Evolutionary conservation across 495 filamentous ascomycete genomes (phyloP).

Genomic region (Penicillium malachiteum): DNA sequence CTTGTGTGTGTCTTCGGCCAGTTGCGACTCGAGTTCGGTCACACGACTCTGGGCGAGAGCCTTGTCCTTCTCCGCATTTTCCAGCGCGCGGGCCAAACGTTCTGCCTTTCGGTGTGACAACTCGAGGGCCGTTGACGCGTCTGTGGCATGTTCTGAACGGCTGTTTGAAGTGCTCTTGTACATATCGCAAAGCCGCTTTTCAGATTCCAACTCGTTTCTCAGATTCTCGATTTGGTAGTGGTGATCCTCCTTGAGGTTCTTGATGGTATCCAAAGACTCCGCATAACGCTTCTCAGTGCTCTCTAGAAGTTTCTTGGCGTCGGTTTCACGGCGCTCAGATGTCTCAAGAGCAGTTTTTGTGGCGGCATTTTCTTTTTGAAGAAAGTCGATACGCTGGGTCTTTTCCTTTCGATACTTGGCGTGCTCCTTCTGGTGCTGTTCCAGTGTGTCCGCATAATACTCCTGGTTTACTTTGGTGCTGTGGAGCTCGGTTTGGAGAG

Average conservation of each 20-base stretch:
- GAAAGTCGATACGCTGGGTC: conserved; percentile 75
- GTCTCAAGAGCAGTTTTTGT: conserved; percentile 70
- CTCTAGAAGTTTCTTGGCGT: conserved; percentile 73
- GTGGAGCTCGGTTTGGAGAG: conserved; percentile 83
- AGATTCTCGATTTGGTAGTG: conserved; percentile 77
- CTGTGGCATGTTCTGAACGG: conserved; percentile 51
- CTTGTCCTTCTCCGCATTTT: conserved; percentile 74
- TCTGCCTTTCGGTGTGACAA: not conserved
- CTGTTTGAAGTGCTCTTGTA: conserved; percentile 40
- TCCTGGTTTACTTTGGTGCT: conserved; percentile 84
- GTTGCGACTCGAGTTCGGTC: conserved; percentile 71
- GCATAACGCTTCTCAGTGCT: conserved; percentile 85
- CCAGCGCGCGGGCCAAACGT: conserved; percentile 75
- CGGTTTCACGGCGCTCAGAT: conserved; percentile 73
- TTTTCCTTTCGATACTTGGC: conserved; percentile 95
- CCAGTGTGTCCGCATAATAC: conserved; percentile 82
- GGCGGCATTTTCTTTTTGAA: conserved; percentile 88
- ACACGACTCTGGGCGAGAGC: conserved; percentile 66
- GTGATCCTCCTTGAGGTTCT: conserved; percentile 79
- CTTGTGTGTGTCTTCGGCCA: conserved; percentile 29
- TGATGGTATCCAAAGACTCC: conserved; percentile 73
- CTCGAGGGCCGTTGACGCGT: conserved; percentile 64
- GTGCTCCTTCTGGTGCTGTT: conserved; percentile 70
- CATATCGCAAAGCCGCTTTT: conserved; percentile 76
- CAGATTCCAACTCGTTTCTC: conserved; percentile 75